Evolutionary conservation across 2,329 filamentous ascomycete genomes (phyloP).

Genomic region (Blumeriella jaapii): DNA sequence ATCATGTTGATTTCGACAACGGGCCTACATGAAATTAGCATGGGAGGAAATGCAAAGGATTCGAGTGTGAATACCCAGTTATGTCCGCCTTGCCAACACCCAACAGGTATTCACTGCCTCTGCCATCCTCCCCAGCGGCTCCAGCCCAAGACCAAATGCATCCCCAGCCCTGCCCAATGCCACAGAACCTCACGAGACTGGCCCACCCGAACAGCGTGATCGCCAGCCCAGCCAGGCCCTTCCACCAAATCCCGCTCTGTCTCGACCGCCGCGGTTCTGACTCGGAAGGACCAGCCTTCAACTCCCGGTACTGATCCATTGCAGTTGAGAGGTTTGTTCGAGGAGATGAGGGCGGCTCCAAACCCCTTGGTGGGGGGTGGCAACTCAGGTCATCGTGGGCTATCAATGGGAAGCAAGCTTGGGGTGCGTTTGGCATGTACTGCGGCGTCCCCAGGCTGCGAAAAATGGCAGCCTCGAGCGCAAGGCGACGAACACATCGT

Average conservation of each 20-base stretch:
- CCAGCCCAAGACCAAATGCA: slow-evolving; percentile 4
- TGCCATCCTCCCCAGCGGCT: slow-evolving; percentile 6
- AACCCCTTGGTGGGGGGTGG: slow-evolving; percentile 13
- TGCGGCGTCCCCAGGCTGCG: too few species aligned
- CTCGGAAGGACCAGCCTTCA: slow-evolving; percentile 20
- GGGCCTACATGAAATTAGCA: slow-evolving; percentile 38
- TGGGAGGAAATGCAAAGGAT: not conserved
- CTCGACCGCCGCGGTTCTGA: slow-evolving; percentile 4
- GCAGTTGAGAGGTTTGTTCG: not conserved
- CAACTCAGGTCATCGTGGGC: slow-evolving; percentile 8
- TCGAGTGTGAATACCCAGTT: slow-evolving; percentile 51
- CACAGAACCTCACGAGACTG: slow-evolving; percentile 3
- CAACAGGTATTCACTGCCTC: slow-evolving; percentile 40
- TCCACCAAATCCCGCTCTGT: slow-evolving; percentile 1
- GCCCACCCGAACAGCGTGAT: slow-evolving; percentile 8
- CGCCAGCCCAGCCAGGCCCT: slow-evolving; percentile 3
- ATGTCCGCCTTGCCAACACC: slow-evolving; percentile 64
- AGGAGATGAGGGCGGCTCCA: not conserved
- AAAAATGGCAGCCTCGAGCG: slow-evolving; percentile 16
- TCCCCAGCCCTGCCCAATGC: slow-evolving; percentile 1
- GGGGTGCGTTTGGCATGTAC: too few species aligned
- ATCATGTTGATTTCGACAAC: slow-evolving; percentile 87
- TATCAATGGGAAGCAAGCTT: slow-evolving; percentile 7
- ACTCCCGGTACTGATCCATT: slow-evolving; percentile 9
- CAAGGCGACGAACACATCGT: slow-evolving; percentile 14